Evolutionary conservation across 148 eudicot genomes (phyloP).

Genomic region (Amaranthus hypochondriacus): DNA sequence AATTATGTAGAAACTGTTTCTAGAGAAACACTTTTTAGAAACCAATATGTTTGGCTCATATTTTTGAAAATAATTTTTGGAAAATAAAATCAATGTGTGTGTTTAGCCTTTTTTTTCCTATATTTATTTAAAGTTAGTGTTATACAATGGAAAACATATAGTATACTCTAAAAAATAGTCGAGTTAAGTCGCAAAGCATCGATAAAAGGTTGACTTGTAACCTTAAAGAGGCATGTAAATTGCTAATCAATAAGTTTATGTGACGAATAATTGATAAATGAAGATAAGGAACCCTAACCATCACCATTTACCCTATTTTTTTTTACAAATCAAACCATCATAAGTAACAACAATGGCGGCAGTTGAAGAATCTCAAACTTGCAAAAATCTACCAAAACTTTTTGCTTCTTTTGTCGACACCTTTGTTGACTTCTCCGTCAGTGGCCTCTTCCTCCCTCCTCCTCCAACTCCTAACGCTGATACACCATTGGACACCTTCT

Average conservation of each 20-base stretch:
- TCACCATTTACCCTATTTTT: slow-evolving; percentile 2
- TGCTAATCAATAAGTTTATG: neutral
- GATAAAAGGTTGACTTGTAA: too few species aligned
- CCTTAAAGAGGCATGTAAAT: too few species aligned
- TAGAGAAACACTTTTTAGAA: too few species aligned
- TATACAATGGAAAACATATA: too few species aligned
- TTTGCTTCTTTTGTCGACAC: slow-evolving; percentile 77
- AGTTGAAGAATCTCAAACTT: slow-evolving; percentile 21
- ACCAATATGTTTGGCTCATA: too few species aligned
- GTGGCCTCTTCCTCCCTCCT: slow-evolving; percentile 61
- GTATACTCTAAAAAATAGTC: too few species aligned
- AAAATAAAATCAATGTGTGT: too few species aligned
- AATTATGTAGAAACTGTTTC: too few species aligned
- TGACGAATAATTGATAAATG: neutral
- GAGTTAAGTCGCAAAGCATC: too few species aligned
- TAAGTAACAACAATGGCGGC: slow-evolving; percentile 11
- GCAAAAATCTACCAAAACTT: slow-evolving; percentile 47
- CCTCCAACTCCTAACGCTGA: slow-evolving; percentile 12
- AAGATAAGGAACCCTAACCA: neutral
- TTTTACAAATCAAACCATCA: slow-evolving; percentile 7
- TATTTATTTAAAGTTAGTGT: too few species aligned
- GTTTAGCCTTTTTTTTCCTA: too few species aligned
- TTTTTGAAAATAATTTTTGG: too few species aligned
- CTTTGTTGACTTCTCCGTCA: slow-evolving; percentile 50
- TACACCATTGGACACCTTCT: slow-evolving; percentile 27